A percentile compares a stretch with the other conserved stretches of the same genome.
Conservation (phyloP, 108 stramenopile genomes). For the Schizochytrium sp. region DNA sequence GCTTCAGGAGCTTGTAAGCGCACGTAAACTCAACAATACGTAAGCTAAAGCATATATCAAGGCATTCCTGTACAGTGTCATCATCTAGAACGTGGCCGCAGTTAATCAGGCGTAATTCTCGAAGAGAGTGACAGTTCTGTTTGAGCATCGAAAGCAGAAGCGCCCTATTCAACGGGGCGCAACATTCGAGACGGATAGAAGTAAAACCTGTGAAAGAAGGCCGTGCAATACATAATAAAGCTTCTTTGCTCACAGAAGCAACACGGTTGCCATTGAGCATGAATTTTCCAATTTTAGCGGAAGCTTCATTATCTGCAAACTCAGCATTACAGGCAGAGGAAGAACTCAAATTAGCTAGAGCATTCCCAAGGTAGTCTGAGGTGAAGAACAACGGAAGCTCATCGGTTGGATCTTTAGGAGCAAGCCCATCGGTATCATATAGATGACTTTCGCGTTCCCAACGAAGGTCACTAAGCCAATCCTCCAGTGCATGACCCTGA, state of each 20-base stretch:
- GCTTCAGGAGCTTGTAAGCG: slow-evolving; percentile 46
- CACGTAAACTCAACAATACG: slow-evolving; percentile 23
- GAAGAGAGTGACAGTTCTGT: background rate
- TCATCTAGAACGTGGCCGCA: slow-evolving; percentile 54
- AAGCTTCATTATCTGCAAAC: too few relatives aligned
- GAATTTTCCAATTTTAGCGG: background rate
- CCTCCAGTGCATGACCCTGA: too few relatives aligned
- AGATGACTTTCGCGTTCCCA: too few relatives aligned
- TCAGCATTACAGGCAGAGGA: too few relatives aligned
- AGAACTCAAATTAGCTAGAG: too few relatives aligned
- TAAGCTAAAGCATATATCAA: background rate
- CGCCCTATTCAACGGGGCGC: background rate
- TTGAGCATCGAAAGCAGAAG: background rate
- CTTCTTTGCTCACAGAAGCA: background rate
- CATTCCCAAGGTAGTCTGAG: too few relatives aligned
- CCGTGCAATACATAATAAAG: background rate
- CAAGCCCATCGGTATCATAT: too few relatives aligned
- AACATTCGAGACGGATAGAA: background rate
- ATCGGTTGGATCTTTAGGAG: too few relatives aligned
- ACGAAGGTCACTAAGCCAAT: too few relatives aligned
- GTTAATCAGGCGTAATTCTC: slow-evolving; percentile 26
- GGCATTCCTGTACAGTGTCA: background rate
- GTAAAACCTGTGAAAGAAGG: background rate
- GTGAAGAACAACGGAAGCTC: too few relatives aligned
- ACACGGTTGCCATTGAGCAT: background rate